A percentile compares a stretch with the other conserved stretches of the same genome.
These are phyloP conservation scores for Kluyveromyces siamensis DNA, from an alignment of 805 yeast species.

Conservation along the genomic window DNA sequence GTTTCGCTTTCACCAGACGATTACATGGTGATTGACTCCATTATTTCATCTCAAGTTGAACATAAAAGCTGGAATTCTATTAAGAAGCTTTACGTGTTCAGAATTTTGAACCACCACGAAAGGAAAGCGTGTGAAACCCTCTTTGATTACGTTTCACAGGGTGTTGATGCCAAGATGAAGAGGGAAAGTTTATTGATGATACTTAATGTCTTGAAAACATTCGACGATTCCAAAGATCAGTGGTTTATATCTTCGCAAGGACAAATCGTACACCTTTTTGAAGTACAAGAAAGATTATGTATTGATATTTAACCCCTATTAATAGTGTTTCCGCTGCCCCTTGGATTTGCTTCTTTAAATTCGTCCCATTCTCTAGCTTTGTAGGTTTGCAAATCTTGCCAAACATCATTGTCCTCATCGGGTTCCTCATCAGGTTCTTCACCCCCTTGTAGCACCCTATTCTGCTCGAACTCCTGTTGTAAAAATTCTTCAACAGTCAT, in stretches of 20 bases:
- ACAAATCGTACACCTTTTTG: neutral
- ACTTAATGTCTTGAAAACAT: slow-evolving; percentile 21
- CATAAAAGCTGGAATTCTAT: slow-evolving; percentile 14
- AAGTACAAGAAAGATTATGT: neutral
- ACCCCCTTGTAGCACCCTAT: slow-evolving; percentile 60
- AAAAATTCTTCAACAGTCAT: slow-evolving; percentile 90
- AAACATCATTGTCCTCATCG: slow-evolving; percentile 53
- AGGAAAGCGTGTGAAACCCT: slow-evolving; percentile 25
- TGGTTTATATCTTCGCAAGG: slow-evolving; percentile 13
- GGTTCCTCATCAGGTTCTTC: slow-evolving; percentile 24
- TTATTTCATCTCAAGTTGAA: slow-evolving; percentile 11
- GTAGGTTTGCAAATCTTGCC: slow-evolving; percentile 57
- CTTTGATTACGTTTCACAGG: slow-evolving; percentile 12
- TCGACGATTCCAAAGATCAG: slow-evolving; percentile 17
- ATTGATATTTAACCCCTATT: slow-evolving; percentile 40
- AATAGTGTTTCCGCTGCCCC: slow-evolving; percentile 85
- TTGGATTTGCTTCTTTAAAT: slow-evolving; percentile 75
- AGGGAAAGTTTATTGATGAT: slow-evolving; percentile 19
- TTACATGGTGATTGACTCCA: slow-evolving; percentile 18
- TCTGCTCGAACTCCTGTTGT: slow-evolving; percentile 76
- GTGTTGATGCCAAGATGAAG: slow-evolving; percentile 6
- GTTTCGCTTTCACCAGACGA: slow-evolving; percentile 17
- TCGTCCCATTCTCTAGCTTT: slow-evolving; percentile 88
- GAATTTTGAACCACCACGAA: slow-evolving; percentile 20
- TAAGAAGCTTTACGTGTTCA: slow-evolving; percentile 21